Conservation (phyloP, 306 rosid genomes). For the Casuarina glauca region DNA sequence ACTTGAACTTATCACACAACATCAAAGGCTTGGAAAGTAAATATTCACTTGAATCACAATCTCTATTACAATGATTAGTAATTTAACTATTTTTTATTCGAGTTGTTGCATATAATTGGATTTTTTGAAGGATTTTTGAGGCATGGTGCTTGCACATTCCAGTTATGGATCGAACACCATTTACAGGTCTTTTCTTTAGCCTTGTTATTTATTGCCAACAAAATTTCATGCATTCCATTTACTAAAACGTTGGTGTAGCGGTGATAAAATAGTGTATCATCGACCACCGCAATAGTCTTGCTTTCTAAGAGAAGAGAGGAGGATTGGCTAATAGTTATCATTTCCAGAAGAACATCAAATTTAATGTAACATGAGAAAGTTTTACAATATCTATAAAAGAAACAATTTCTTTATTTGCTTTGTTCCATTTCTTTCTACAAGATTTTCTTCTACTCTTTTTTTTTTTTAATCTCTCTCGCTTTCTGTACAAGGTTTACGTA, state of each 20-base stretch:
- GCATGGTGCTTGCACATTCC: constrained; percentile 95
- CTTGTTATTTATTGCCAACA: not conserved
- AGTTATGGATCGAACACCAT: constrained; percentile 67
- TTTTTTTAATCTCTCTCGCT: too few species aligned
- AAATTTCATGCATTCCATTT: not conserved
- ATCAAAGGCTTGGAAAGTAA: constrained; percentile 67
- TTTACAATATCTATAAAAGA: too few species aligned
- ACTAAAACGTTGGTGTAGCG: not conserved
- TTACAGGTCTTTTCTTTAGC: constrained; percentile 46
- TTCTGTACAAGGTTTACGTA: too few species aligned
- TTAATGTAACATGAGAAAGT: too few species aligned
- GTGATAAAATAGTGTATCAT: not conserved
- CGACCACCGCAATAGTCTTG: not conserved
- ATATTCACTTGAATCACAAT: constrained; percentile 20
- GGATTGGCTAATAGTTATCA: too few species aligned
- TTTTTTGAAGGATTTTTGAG: constrained; percentile 62
- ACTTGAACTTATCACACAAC: constrained; percentile 75
- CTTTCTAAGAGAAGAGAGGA: too few species aligned
- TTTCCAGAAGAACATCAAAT: too few species aligned
- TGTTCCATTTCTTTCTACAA: too few species aligned
- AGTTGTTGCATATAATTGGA: not conserved
- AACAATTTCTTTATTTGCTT: too few species aligned
- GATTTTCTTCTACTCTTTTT: too few species aligned
- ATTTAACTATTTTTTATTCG: not conserved
- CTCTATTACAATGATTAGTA: not conserved